Evolutionary conservation across 306 rosid genomes (phyloP).

Genomic region (Ziziphus jujuba): DNA sequence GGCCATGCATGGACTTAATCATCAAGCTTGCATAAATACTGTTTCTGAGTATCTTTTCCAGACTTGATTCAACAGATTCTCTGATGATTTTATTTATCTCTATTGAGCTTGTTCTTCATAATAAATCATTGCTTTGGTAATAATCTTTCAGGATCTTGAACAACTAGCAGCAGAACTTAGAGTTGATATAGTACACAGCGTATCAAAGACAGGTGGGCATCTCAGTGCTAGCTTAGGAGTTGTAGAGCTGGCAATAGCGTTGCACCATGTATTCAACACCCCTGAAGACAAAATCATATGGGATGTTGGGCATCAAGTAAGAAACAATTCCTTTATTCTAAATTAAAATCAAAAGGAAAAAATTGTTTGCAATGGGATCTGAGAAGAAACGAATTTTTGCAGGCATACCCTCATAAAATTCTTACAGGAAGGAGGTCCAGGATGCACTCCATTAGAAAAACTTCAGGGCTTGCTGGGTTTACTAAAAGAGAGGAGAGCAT

Average conservation of each 20-base stretch:
- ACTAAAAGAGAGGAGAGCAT: constrained; percentile 90
- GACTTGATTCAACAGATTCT: no score
- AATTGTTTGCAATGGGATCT: constrained; percentile 23
- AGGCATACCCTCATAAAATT: constrained; percentile 94
- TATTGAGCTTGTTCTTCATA: neutral
- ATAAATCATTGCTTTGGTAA: neutral
- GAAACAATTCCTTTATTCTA: neutral
- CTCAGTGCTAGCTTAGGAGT: constrained; percentile 96
- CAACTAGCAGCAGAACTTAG: constrained; percentile 81
- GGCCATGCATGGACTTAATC: neutral
- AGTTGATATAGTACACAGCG: constrained; percentile 66
- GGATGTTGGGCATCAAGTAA: constrained; percentile 99
- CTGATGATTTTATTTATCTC: neutral
- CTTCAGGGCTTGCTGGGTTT: constrained; percentile 90
- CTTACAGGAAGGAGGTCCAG: constrained; percentile 87
- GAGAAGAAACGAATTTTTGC: constrained; percentile 36
- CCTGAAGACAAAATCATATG: constrained; percentile 88
- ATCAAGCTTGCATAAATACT: constrained; percentile 4
- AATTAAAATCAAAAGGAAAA: neutral
- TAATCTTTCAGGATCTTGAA: constrained; percentile 65
- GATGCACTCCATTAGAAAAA: constrained; percentile 88
- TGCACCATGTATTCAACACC: constrained; percentile 84
- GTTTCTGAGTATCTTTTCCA: neutral
- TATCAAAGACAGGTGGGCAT: constrained; percentile 83
- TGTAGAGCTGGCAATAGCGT: constrained; percentile 77